A percentile compares a stretch with the other conserved stretches of the same genome.
Conservation (phyloP, 305 asterid genomes). For the Rubia occidens region DNA sequence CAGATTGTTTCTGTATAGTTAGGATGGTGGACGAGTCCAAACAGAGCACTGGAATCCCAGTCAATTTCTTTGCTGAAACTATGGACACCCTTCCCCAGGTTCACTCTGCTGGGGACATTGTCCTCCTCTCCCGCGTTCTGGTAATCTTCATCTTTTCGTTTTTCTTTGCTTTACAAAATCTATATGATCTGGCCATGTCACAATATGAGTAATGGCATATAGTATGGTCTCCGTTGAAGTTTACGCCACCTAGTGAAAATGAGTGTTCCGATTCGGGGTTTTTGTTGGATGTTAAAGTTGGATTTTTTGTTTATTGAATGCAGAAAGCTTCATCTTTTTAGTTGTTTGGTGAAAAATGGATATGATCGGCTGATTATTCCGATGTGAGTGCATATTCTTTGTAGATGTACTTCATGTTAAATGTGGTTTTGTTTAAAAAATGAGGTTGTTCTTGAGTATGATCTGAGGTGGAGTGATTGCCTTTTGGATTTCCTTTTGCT, state of each 20-base stretch:
- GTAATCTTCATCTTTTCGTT: conserved; percentile 25
- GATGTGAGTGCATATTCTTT: background rate
- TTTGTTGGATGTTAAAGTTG: background rate
- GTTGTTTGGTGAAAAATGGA: background rate
- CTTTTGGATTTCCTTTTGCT: conserved; percentile 1
- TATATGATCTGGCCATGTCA: background rate
- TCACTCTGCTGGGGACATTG: conserved; percentile 49
- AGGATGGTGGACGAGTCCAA: conserved; percentile 54
- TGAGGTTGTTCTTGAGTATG: background rate
- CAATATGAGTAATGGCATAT: background rate
- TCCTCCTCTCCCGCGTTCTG: conserved; percentile 50
- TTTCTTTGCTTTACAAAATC: background rate
- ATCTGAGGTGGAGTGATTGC: background rate
- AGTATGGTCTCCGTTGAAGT: background rate
- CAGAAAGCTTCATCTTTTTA: background rate
- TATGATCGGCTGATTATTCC: background rate
- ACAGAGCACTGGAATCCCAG: conserved; percentile 35
- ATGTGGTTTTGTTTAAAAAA: background rate
- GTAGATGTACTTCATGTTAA: background rate
- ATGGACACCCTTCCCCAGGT: conserved; percentile 58
- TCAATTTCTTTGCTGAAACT: conserved; percentile 43
- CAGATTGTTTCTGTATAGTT: conserved; percentile 48
- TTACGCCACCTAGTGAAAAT: background rate
- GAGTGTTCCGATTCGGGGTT: background rate
- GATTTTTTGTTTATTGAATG: background rate